Percentiles rank a stretch among this genome's conserved stretches.
phyloP scores from a whole-genome alignment of 208 protist species.

The Phytomonas serpens region DNA sequence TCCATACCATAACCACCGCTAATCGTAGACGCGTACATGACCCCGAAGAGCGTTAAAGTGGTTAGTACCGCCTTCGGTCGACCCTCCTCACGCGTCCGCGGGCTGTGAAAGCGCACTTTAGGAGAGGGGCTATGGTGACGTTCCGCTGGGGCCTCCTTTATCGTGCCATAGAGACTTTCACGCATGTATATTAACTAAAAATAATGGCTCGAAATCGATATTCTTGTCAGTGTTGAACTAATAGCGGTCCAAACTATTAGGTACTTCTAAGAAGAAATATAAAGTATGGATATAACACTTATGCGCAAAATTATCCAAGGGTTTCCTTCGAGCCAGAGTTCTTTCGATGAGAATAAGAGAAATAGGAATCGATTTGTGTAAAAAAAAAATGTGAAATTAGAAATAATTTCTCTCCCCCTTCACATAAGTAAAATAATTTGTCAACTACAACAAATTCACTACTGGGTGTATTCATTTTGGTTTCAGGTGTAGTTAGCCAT shows the following conservation, averaged over 20 bases:
- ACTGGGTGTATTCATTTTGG: background rate
- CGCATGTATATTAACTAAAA: background rate
- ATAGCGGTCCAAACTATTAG: background rate
- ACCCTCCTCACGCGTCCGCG: conserved; percentile 18
- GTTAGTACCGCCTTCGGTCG: conserved; percentile 57
- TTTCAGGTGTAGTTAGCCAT: background rate
- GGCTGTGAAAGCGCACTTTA: conserved; percentile 69
- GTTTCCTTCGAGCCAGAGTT: background rate
- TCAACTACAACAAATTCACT: background rate
- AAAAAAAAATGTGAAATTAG: conserved; percentile 11
- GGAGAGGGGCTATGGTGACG: conserved; percentile 38
- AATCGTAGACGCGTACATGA: conserved; percentile 84
- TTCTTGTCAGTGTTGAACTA: background rate
- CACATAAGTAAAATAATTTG: background rate
- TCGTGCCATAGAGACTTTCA: background rate
- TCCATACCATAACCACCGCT: conserved; percentile 86
- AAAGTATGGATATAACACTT: background rate
- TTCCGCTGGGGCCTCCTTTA: background rate
- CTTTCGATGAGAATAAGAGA: conserved; percentile 5
- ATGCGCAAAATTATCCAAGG: background rate
- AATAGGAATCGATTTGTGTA: conserved; percentile 2
- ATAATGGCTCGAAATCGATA: conserved; percentile 4
- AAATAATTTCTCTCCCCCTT: conserved; percentile 6
- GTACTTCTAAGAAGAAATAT: background rate
- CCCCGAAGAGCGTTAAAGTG: conserved; percentile 81